Evolutionary conservation across 768 basidiomycete species (phyloP), one percentile per base, ranked within the genome.

Genomic region (Suillus occidentalis): DNA sequence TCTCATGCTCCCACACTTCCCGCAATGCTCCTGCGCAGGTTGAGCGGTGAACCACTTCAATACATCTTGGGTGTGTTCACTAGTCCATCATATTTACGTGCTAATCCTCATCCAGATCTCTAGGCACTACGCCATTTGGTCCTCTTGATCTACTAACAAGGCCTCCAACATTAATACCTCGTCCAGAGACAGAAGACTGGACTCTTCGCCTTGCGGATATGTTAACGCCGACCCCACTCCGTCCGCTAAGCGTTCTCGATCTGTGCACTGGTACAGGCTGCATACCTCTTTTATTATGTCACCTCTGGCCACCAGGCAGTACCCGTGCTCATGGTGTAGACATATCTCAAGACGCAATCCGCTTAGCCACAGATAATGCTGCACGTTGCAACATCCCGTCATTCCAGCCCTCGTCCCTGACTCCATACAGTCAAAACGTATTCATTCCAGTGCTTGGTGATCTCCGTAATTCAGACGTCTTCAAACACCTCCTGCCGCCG

Each of bases 151-250:
- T 98, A 71, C 79, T 87, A 65, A 81, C 83, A 12, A 85, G 92
- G 20, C 81, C 90, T 3, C 97, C 97, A 1, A 88, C 89, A 20
- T 87, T 99, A 67, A 98, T 99, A 50, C 97, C 97, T 14, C 90
- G 97, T 16, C 92, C 95, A 52, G 97, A 99, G 77, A 99, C 97
- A 0, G 94, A 97, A 72, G 77, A 94, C 68, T 93, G 91, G 91
- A 81, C 89, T 8, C 74, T 86, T 10, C 83, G 81, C 60, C 84
- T 95, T 63, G 82, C 88, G 34, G 78, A 83, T 14, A 71, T 73
- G n/a, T 70, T 86, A 60, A 66, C 75, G 3, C 81, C 82, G 9
- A 72, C 76, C 18, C 57, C 43, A 5, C 22, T 52, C 6, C 63
- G 66, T 7, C 78, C 78, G 0, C 34, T 83, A 18, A 79, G 78